Base-by-base conservation (phyloP, 2,329 filamentous ascomycete genomes). In the Fusarium sp. region DNA sequence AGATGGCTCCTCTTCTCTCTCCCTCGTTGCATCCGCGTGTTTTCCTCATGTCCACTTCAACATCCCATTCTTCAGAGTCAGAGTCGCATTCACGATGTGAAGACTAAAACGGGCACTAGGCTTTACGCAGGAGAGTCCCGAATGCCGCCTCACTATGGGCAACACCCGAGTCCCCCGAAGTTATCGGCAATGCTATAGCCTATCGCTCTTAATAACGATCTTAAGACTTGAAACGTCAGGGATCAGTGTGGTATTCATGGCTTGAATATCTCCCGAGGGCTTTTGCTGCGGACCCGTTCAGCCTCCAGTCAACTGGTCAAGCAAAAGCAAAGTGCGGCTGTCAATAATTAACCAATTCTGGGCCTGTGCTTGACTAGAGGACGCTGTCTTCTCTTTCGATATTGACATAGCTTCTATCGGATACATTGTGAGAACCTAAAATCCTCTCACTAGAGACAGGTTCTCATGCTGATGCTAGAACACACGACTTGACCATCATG, bases 151-250 rank as follows among this genome's bases (percentile, higher is more conserved):
- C 54, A 57, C 19, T 48, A 53, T 43, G 34, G 46, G 54, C 37
- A 64, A 71, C 51, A 48, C n/a, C 55, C 48, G 67, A 21, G 23
- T 48, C 51, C 55, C 63, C 67, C 45, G 56, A 19, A 31, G 39
- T 69, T 71, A 71, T 67, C 44, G 41, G 34, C 44, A 57, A 70
- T 70, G 67, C 59, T 70, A 70, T 65, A 25, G 42, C 48, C 58
- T 70, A 70, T 62, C 19, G 39, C 48, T 68, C 64, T 71, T 65
- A 71, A 54, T 34, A 48, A 26, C 19, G 23, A 45, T 45, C 18
- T 51, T 70, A 68, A 65, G 54, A 57, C 43, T 31, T 64, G 67
- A 70, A 70, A 70, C 62, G 52, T 11, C 62, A 34, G 57, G 62
- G 67, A 46, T 67, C 19, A 13, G 26, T 26, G 44, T 62, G 14